Conservation (phyloP, 2,329 filamentous ascomycete genomes). For the Aspergillus udagawae region DNA sequence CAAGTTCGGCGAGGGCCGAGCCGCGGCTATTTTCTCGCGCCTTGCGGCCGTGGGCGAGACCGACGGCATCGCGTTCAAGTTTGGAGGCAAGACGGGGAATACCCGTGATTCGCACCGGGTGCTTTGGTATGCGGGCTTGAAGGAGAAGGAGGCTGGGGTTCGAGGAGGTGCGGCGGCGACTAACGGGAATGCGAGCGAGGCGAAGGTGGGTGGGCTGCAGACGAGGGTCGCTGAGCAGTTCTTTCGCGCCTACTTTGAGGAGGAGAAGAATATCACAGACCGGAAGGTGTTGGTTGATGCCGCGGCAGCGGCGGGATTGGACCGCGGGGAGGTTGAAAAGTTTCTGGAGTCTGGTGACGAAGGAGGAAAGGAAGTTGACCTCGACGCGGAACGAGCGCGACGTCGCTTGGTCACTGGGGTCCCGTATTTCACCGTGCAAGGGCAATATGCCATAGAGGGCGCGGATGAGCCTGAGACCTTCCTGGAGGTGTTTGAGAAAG, state of each 20-base stretch:
- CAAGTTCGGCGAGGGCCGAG: constrained; percentile 63
- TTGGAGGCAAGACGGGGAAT: constrained; percentile 67
- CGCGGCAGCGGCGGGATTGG: constrained; percentile 53
- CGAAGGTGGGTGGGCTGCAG: constrained; percentile 47
- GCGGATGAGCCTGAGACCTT: constrained; percentile 69
- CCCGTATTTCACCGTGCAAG: constrained; percentile 71
- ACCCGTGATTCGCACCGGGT: constrained; percentile 77
- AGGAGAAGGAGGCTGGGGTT: constrained; percentile 23
- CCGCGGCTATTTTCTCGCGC: constrained; percentile 53
- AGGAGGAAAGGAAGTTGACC: constrained; percentile 57
- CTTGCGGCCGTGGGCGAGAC: constrained; percentile 56
- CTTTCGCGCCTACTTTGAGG: constrained; percentile 64
- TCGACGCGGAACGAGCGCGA: constrained; percentile 51
- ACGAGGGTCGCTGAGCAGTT: constrained; percentile 59
- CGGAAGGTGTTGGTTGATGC: constrained; percentile 50
- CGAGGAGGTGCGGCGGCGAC: background rate
- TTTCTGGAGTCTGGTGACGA: constrained; percentile 51
- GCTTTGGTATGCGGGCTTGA: constrained; percentile 63
- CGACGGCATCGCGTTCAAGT: constrained; percentile 71
- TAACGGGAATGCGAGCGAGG: constrained; percentile 19
- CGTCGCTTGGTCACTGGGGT: constrained; percentile 61
- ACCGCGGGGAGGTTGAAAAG: constrained; percentile 48
- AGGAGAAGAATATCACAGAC: constrained; percentile 60
- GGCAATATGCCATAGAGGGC: constrained; percentile 62
- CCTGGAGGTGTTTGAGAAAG: constrained; percentile 59